Base-by-base conservation (phyloP, 2,329 filamentous ascomycete species). In the Aspergillus bombycis region DNA sequence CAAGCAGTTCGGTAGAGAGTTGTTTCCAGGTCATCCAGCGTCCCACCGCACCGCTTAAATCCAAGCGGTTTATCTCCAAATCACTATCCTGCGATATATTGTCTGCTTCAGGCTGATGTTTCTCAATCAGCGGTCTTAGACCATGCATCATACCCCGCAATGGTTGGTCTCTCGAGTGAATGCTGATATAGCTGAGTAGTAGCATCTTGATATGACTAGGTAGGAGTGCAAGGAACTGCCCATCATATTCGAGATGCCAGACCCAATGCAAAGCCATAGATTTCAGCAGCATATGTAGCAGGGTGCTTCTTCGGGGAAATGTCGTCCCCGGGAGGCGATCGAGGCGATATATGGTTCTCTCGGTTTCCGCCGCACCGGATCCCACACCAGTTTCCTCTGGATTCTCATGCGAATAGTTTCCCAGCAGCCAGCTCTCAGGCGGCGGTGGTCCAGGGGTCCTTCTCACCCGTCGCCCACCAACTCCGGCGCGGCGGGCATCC, bases 161-260 rank as follows among this genome's bases (percentile, higher is more conserved):
- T 4, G 76, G 75, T 3, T 74, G 70, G n/a, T 76, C 69, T 0
- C 78, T 75, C 1, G 82, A 81, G 68, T 86, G 86, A 16, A 80
- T 72, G 5, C 82, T 80, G 34, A 89, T 70, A 71, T 89, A 89
- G 66, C 83, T 86, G 28, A 89, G 71, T 38, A 90, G 67, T 1
- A 80, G 73, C 64, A 83, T 75, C 67, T 86, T 86, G 7, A 87
- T 69, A 46, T 79, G 78, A 19, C 79, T 74, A 0, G 87, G 85
- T 14, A 89, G 69, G 3, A 82, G 77, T 2, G 80, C 77, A 3
- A 89, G 73, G 57, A 84, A 85, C 21, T 83, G 76, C 61, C 84
- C 82, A 68, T 89, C 86, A 66, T 87, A 87, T 58, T 84, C 80
- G 30, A 84, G 73, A 64, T 89, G 82, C 74, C 83, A 82, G 11